A percentile compares a stretch with the other conserved stretches of the same genome.
Conservation (phyloP, 257 asterid genomes). For the Lycium barbarum region DNA sequence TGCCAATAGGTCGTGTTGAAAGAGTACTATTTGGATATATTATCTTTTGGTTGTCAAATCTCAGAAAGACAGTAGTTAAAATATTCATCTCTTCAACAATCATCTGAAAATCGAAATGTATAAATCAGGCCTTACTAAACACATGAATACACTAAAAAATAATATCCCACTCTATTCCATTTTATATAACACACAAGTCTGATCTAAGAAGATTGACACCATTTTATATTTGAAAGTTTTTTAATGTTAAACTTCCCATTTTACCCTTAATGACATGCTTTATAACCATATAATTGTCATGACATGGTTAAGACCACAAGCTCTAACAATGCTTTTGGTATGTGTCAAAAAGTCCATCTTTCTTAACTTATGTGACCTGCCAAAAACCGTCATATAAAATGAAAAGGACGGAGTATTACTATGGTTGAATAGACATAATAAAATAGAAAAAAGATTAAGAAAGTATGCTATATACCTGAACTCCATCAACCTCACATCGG, state of each 20-base stretch:
- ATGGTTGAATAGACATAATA: background rate
- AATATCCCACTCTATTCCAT: background rate
- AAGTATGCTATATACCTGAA: conserved; percentile 52
- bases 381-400: background rate
- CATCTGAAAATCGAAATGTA: conserved; percentile 52
- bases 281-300: background rate
- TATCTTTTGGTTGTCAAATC: conserved; percentile 74
- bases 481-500: conserved; percentile 84
- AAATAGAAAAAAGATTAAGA: conserved; percentile 25
- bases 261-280: background rate
- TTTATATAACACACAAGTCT: background rate
- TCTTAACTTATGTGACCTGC: background rate
- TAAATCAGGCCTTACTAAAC: background rate
- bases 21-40: conserved; percentile 72
- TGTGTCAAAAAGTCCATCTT: background rate
- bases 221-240: background rate
- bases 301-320: background rate
- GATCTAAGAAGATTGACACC: background rate
- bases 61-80: conserved; percentile 71
- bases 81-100: conserved; percentile 95
- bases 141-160: background rate
- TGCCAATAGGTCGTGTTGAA: conserved; percentile 64
- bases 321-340: background rate
- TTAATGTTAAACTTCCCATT: background rate
- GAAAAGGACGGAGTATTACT: background rate